Percentiles rank a stretch among this genome's conserved stretches.
Evolutionary conservation across 306 rosid species (phyloP).

Genomic region (Cercis canadensis): DNA sequence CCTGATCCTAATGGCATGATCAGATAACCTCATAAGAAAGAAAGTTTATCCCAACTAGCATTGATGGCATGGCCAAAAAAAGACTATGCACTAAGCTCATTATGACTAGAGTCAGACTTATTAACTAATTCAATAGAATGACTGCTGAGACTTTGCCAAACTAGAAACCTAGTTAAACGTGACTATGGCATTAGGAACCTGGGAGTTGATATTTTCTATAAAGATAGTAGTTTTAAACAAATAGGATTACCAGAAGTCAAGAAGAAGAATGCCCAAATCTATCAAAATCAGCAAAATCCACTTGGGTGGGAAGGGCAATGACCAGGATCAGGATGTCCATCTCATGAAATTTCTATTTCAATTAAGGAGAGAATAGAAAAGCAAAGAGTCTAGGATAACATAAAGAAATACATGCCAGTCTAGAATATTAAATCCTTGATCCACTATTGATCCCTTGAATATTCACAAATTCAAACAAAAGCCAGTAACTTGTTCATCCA

Average conservation of each 20-base stretch:
- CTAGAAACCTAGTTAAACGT: too few relatives aligned
- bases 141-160: too few relatives aligned
- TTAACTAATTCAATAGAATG: too few relatives aligned
- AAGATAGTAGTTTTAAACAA: not conserved
- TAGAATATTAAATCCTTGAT: constrained; percentile 10
- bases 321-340: not conserved
- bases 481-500: not conserved
- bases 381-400: too few relatives aligned
- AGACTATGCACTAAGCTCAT: too few relatives aligned
- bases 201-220: not conserved
- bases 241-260: constrained; percentile 9
- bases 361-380: constrained; percentile 5
- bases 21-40: too few relatives aligned
- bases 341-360: not conserved
- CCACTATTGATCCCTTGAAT: not conserved
- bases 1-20: not conserved
- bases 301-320: constrained; percentile 1
- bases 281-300: constrained; percentile 22
- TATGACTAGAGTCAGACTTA: constrained; percentile 1
- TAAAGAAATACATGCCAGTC: constrained; percentile 1
- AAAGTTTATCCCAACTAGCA: not conserved
- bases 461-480: not conserved
- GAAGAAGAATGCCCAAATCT: not conserved
- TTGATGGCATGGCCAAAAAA: too few relatives aligned
- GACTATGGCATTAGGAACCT: constrained; percentile 2